Base-by-base conservation (phyloP, 306 rosid genomes). In the Abrus precatorius region DNA sequence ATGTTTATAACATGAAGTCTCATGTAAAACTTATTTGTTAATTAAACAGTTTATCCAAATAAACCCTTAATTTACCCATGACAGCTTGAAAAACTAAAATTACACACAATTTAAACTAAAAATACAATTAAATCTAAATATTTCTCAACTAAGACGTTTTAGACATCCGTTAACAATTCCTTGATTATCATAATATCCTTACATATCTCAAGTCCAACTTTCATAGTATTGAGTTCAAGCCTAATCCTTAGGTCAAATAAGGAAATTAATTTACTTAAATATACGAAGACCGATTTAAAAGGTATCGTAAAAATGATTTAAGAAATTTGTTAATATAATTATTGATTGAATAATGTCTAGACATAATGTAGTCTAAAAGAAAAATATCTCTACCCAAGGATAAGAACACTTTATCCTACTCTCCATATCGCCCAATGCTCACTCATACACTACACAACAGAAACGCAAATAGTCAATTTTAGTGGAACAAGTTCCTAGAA, bases 281-380 rank as follows among this genome's bases (percentile, higher is more conserved):
- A 3, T 6, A 7, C 3, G 11, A 50, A 2, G 62, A 2, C 62
- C 34, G 11, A 20, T 5, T 13, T n/a, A 9, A 5, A 36, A 64
- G 49, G 50, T 14, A 38, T 30, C 1, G 0, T 12, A 11, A 29
- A 6, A 5, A 69, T 13, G 7, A 1, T 10, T 38, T 7, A 57
- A 12, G 43, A 74, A 74, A 43, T 57, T 20, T 36, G 55, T n/a
- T 11, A 30, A 44, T 74, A 14, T 70, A 47, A 29, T 29, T 44
- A 56, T 73, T 40, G 41, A 28, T 10, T 10, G 1, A 54, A 55
- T 20, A 73, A 56, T 73, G 12, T 41, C 11, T 48, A 10, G 11
- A 12, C 6, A 9, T 11, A 9, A 6, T 11, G 30, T 38, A 12
- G 1, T 0, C 5, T 12, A 63, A 1, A 63, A 38, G 9, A 47